Base-by-base conservation (phyloP, 1,284 basidiomycete genomes). In the Rhodofomes roseus region DNA sequence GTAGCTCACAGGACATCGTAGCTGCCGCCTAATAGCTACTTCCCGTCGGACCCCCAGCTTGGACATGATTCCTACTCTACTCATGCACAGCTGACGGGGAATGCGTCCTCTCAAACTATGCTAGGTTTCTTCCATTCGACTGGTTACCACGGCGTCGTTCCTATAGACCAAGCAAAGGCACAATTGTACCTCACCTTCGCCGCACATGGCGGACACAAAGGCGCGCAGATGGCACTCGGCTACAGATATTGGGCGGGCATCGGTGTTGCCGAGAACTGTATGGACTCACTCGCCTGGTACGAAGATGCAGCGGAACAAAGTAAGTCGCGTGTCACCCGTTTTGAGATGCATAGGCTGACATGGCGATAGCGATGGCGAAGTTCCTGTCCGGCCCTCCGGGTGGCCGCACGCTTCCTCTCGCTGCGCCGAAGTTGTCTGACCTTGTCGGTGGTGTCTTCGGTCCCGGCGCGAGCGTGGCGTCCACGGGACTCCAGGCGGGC, bases 241-340 rank as follows among this genome's bases (percentile, higher is more conserved):
- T 98, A 96, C 73, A 85, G 95, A n/a, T 90, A 96, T 71, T 97
- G 93, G 91, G 89, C 90, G 27, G 97, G 97, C 0, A 96, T 99
- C 61, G 93, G 95, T 6, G 90, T 92, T 0, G 80, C 87, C 56
- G 94, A 97, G 71, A 87, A 89, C 67, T 98, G 96, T 71, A 79
- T 85, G 69, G 79, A 84, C 6, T 92, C 95, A 2, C 75, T 95
- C 50, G 83, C 85, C 25, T 97, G 92, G 88, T 98, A 97, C 71
- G 90, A 93, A 68, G 81, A 79, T 41, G 93, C 94, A 0, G 91
- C 95, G 12, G 89, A 93, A 63, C 86, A 92, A 76, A 84, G 93
- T 91, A 16, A 63, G 67, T 34, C 31, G 5, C 11, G 31, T 11
- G 79, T 66, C 20, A 16, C 9, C 16, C 11, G 11, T 41, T 16